Evolutionary conservation across 2,329 filamentous ascomycete species (phyloP).

Genomic region (Moelleriella libera): DNA sequence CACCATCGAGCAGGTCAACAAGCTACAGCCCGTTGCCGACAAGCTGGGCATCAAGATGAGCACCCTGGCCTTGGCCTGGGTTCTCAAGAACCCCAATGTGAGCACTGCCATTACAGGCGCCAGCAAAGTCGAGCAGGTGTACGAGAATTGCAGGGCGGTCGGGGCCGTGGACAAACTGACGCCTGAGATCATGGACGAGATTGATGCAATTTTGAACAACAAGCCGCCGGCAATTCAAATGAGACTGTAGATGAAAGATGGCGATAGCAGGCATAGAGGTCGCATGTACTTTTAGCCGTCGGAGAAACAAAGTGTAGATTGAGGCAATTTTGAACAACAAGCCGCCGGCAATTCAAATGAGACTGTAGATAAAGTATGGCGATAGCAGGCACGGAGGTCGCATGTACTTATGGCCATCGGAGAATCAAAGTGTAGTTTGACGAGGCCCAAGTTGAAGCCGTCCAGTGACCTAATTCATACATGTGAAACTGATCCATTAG

Average conservation of each 20-base stretch:
- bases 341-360: conserved; percentile 26
- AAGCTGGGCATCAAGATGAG: conserved; percentile 43
- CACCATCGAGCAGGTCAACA: conserved; percentile 44
- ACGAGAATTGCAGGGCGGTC: conserved; percentile 43
- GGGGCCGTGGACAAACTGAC: conserved; percentile 40
- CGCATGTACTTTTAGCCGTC: background rate
- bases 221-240: conserved; percentile 32
- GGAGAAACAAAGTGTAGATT: no score
- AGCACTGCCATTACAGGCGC: conserved; percentile 48
- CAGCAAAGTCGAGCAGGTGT: conserved; percentile 42
- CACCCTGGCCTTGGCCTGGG: conserved; percentile 46
- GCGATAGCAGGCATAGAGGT: background rate
- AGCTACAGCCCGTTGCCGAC: conserved; percentile 48
- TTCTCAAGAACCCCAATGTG: conserved; percentile 46
- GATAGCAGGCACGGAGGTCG: background rate
- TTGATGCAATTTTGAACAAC: conserved; percentile 43
- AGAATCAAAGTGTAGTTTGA: no score
- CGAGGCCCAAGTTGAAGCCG: no score
- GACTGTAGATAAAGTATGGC: conserved; percentile 12
- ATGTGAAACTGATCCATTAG: no score
- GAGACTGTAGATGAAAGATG: conserved; percentile 13
- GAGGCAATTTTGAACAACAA: conserved; percentile 40
- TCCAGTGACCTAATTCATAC: no score
- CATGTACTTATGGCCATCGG: no score
- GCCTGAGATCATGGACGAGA: conserved; percentile 42